A percentile compares a stretch with the other conserved stretches of the same genome.
Evolutionary conservation across 495 filamentous ascomycete genomes (phyloP).

Genomic region (Stereocaulon alpinum): DNA sequence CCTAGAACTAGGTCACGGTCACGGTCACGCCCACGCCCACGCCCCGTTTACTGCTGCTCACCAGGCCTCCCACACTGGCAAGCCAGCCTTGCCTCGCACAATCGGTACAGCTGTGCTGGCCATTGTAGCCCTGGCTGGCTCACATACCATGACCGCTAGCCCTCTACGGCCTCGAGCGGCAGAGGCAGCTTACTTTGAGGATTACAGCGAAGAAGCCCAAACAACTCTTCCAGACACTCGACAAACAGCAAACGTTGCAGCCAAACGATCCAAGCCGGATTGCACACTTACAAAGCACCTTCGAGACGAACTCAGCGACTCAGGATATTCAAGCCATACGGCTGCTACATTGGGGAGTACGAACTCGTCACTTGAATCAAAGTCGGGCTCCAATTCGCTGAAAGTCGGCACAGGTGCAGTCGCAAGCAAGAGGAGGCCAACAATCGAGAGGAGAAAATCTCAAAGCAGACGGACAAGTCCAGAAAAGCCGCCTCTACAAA

Average conservation of each 20-base stretch:
- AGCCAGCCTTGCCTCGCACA: slow-evolving; percentile 11
- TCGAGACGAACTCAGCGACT: slow-evolving; percentile 47
- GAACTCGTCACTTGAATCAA: slow-evolving; percentile 41
- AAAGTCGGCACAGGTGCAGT: slow-evolving; percentile 28
- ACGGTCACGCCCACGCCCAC: background rate
- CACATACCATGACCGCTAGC: slow-evolving; percentile 13
- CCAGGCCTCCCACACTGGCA: background rate
- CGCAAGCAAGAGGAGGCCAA: slow-evolving; percentile 11
- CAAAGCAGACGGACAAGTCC: slow-evolving; percentile 17
- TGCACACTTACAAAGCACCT: slow-evolving; percentile 24
- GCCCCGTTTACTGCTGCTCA: background rate
- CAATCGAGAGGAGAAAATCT: slow-evolving; percentile 2
- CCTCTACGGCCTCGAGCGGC: slow-evolving; percentile 16
- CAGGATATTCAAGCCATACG: slow-evolving; percentile 56
- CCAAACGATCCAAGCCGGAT: slow-evolving; percentile 44
- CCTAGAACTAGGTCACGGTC: no score
- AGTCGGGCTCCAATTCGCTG: slow-evolving; percentile 34
- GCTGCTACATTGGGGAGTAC: slow-evolving; percentile 42
- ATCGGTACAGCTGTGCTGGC: slow-evolving; percentile 14
- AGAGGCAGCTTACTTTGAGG: slow-evolving; percentile 42
- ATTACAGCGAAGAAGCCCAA: slow-evolving; percentile 45
- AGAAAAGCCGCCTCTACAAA: slow-evolving; percentile 23
- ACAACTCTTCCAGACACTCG: slow-evolving; percentile 38
- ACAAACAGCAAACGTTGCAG: slow-evolving; percentile 42
- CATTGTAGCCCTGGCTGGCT: slow-evolving; percentile 13